phyloP scores from a whole-genome alignment of 495 filamentous ascomycete species.

The Tuber magnatum region DNA sequence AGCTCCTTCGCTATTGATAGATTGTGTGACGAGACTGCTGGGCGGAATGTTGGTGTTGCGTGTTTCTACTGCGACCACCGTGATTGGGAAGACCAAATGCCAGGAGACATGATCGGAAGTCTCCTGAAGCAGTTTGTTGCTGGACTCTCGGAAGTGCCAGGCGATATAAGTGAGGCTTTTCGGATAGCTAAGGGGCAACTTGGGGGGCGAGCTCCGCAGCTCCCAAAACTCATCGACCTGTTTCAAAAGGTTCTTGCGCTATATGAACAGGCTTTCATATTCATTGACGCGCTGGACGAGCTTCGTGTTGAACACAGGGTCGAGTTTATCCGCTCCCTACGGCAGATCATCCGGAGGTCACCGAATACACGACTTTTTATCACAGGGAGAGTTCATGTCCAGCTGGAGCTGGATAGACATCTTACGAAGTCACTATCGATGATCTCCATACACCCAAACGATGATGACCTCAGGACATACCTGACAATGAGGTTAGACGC shows the following conservation, averaged over 20 bases:
- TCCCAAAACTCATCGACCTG: not conserved
- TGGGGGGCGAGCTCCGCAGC: not conserved
- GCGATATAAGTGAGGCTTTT: not conserved
- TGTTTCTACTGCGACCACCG: not conserved
- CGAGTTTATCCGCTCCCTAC: constrained; percentile 4
- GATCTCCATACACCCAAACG: not conserved
- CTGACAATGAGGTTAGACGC: constrained; percentile 2
- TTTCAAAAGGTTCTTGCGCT: not conserved
- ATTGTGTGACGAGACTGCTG: not conserved
- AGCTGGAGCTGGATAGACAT: constrained; percentile 3
- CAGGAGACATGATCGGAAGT: not conserved
- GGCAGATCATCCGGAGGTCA: not conserved
- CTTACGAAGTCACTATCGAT: not conserved
- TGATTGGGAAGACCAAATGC: not conserved
- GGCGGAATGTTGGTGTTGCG: not conserved
- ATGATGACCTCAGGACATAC: constrained; percentile 12
- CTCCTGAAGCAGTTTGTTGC: not conserved
- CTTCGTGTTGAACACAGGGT: constrained; percentile 9
- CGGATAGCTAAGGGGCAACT: not conserved
- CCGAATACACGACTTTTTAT: constrained; percentile 11
- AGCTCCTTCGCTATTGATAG: not conserved
- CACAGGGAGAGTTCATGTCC: constrained; percentile 16
- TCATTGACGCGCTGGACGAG: constrained; percentile 21
- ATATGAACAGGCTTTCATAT: constrained; percentile 5
- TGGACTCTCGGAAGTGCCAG: not conserved